Percentiles rank a stretch among this genome's conserved stretches.
Conservation (phyloP, 2,329 filamentous ascomycete genomes). For the Thelonectria discophora region DNA sequence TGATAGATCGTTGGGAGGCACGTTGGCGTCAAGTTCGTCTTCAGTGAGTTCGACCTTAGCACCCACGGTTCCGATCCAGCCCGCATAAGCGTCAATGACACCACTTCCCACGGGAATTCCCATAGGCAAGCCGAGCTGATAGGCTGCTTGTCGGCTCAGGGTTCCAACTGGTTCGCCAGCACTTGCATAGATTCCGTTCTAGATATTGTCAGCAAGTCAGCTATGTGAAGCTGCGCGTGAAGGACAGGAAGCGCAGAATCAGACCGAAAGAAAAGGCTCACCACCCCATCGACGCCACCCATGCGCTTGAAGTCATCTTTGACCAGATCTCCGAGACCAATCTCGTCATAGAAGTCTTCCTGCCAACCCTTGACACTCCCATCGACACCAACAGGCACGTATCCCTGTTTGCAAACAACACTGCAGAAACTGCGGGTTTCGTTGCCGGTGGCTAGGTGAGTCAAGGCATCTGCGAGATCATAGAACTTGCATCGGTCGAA, state of each 20-base stretch:
- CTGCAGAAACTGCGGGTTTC: slow-evolving; percentile 95
- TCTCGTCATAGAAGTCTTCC: slow-evolving; percentile 87
- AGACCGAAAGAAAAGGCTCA: slow-evolving; percentile 61
- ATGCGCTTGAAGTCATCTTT: slow-evolving; percentile 91
- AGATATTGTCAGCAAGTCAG: slow-evolving; percentile 30
- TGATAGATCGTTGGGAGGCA: slow-evolving; percentile 82
- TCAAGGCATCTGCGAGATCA: slow-evolving; percentile 90
- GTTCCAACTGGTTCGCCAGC: slow-evolving; percentile 91
- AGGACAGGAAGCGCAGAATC: slow-evolving; percentile 9
- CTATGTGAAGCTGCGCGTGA: not conserved
- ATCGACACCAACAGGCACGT: slow-evolving; percentile 94
- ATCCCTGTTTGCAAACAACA: slow-evolving; percentile 97
- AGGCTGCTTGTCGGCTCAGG: slow-evolving; percentile 82
- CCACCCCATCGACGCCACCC: slow-evolving; percentile 93
- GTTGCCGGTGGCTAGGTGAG: slow-evolving; percentile 90
- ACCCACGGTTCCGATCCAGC: slow-evolving; percentile 99
- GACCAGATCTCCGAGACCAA: slow-evolving; percentile 85
- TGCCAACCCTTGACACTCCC: slow-evolving; percentile 99
- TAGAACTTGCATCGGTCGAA: slow-evolving; percentile 98
- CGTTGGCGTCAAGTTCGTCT: slow-evolving; percentile 72
- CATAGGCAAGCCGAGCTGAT: slow-evolving; percentile 82
- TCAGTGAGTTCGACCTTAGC: slow-evolving; percentile 83
- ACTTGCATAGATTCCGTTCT: slow-evolving; percentile 93
- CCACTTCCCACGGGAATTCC: slow-evolving; percentile 94
- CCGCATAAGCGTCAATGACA: slow-evolving; percentile 97